phyloP scores from a whole-genome alignment of 768 basidiomycete species.

The Flagelloscypha sp. region DNA sequence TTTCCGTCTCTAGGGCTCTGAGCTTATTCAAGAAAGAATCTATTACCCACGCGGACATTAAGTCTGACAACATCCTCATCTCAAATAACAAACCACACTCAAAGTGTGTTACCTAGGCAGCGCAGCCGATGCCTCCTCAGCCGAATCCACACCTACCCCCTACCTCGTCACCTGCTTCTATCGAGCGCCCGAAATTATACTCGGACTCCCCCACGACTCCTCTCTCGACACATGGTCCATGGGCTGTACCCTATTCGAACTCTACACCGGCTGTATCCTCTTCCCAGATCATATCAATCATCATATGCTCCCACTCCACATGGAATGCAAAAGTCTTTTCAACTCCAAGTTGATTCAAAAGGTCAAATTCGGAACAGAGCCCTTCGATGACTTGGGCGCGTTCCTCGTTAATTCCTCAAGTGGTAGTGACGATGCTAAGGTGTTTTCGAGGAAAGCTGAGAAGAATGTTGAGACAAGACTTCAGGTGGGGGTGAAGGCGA shows the following conservation, averaged over 20 bases:
- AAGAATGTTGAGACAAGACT: slow-evolving; percentile 54
- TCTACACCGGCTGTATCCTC: slow-evolving; percentile 72
- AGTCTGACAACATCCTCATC: slow-evolving; percentile 51
- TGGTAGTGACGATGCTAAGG: no score
- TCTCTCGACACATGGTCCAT: slow-evolving; percentile 70
- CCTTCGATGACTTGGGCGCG: slow-evolving; percentile 61
- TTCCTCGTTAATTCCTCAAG: no score
- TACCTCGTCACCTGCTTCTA: slow-evolving; percentile 74
- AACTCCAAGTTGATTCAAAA: slow-evolving; percentile 64
- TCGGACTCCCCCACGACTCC: slow-evolving; percentile 66
- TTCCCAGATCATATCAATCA: slow-evolving; percentile 73
- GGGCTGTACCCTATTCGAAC: slow-evolving; percentile 64
- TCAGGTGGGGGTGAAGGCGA: slow-evolving; percentile 66
- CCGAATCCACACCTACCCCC: slow-evolving; percentile 71
- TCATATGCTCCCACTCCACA: slow-evolving; percentile 71
- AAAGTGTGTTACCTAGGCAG: slow-evolving; percentile 72
- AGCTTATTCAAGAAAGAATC: slow-evolving; percentile 58
- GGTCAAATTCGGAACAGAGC: slow-evolving; percentile 56
- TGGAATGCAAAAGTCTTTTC: slow-evolving; percentile 70
- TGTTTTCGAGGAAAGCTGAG: no score
- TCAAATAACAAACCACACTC: slow-evolving; percentile 65
- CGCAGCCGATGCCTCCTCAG: slow-evolving; percentile 62
- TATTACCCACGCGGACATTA: slow-evolving; percentile 74
- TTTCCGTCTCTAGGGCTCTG: slow-evolving; percentile 62
- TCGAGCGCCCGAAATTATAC: slow-evolving; percentile 74